Base-by-base conservation (phyloP, 2,329 filamentous ascomycete species). In the Trichoderma aggressivum region DNA sequence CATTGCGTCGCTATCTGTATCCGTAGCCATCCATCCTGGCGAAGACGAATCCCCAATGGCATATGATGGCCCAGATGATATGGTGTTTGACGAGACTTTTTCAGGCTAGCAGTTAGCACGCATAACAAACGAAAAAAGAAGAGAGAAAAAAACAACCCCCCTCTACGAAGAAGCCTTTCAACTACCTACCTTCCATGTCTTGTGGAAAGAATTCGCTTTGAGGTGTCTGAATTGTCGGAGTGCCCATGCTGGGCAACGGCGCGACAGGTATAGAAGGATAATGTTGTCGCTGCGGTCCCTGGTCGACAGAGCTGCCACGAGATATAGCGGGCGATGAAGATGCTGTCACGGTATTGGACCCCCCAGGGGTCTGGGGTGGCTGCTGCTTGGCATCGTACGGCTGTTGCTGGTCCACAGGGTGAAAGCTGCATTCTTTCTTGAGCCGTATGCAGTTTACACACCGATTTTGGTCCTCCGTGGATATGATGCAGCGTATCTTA, bases 361-460 rank as follows among this genome's bases (percentile, higher is more conserved):
- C 81, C 16, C 81, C 77, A 5, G 82, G 80, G 47, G 81, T 77
- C 64, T 81, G 81, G 21, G 81, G 78, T 3, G 79, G 75, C 70
- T 79, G 81, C 73, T 79, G 81, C 73, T 85, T 86, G 50, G 83
- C 81, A 70, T 87, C 82, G 58, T 82, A 78, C 11, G 86, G 85
- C 30, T 87, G 88, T 75, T 89, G 87, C 79, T 94, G 92, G 74
- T 97, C 94, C 26, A 98, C 94, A 0, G 94, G 93, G 76, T 91
- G 92, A 82, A 97, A 98, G 79, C 92, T 93, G 82, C 95, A 98
- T 74, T 97, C 94, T 78, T 97, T 98, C 81, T 97, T 97, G 78
- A 98, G 84, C 60, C 94, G 90, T 77, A 97, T 97, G 82, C 95
- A 98, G 83, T 97, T 97, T 74, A 92, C 89, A 82, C 95, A 98